Evolutionary conservation across 768 basidiomycete species (phyloP).

Genomic region (Leccinum fibrillosum): DNA sequence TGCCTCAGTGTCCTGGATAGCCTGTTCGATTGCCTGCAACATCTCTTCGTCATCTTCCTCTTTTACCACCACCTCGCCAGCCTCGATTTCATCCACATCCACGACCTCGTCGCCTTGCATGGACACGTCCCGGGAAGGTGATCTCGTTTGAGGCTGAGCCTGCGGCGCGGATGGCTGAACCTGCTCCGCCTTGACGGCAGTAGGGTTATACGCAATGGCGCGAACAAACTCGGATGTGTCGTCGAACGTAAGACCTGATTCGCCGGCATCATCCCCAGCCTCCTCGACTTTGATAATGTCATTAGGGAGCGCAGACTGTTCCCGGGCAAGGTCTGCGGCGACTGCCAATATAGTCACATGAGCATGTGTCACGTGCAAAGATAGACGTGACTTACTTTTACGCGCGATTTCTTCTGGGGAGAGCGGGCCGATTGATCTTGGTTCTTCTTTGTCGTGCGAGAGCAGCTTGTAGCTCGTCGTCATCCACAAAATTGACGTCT

Average conservation of each 20-base stretch:
- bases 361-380: neutral
- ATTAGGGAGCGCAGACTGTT: conserved; percentile 41
- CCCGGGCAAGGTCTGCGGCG: conserved; percentile 54
- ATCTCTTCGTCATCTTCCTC: conserved; percentile 80
- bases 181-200: conserved; percentile 48
- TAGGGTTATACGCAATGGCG: conserved; percentile 67
- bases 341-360: conserved; percentile 41
- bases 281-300: conserved; percentile 47
- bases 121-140: conserved; percentile 51
- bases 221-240: conserved; percentile 97
- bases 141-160: conserved; percentile 31
- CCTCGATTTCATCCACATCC: conserved; percentile 69
- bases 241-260: conserved; percentile 76
- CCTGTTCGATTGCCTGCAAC: conserved; percentile 73
- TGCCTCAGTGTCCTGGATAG: conserved; percentile 59
- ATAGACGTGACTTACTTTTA: conserved; percentile 49
- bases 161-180: conserved; percentile 32
- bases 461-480: conserved; percentile 95
- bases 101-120: conserved; percentile 58
- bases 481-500: conserved; percentile 91
- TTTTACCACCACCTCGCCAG: conserved; percentile 74
- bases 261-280: conserved; percentile 36
- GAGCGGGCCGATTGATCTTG: conserved; percentile 64
- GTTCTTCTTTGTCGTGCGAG: conserved; percentile 82
- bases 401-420: conserved; percentile 80